Percentiles rank a stretch among this genome's conserved stretches.
These are phyloP conservation scores for Inonotus obliquus DNA, from an alignment of 1,284 basidiomycete genomes.

Conservation along the genomic window DNA sequence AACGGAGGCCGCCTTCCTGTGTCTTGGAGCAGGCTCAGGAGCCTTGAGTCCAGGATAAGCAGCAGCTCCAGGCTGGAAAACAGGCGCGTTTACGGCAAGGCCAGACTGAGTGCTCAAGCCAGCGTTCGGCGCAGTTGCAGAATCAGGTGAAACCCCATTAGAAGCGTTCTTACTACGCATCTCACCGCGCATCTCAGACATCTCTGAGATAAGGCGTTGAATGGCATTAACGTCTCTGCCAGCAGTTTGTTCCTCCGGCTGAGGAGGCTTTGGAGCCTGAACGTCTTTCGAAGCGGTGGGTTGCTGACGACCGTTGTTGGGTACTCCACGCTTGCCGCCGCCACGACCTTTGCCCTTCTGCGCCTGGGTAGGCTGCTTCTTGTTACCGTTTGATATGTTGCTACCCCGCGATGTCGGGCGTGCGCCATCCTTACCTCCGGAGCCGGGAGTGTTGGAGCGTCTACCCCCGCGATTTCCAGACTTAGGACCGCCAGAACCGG, in stretches of 20 bases:
- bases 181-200: conserved; percentile 28
- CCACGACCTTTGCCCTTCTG: conserved; percentile 30
- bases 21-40: conserved; percentile 40
- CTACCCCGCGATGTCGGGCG: conserved; percentile 17
- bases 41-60: conserved; percentile 45
- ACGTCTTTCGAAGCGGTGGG: conserved; percentile 11
- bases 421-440: conserved; percentile 5
- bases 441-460: conserved; percentile 9
- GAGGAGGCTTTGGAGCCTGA: conserved; percentile 27
- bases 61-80: conserved; percentile 64
- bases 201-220: conserved; percentile 77
- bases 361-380: not conserved
- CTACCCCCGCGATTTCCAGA: conserved; percentile 14
- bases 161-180: conserved; percentile 50
- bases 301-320: conserved; percentile 35
- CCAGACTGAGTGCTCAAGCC: conserved; percentile 43
- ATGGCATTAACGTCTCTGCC: conserved; percentile 75
- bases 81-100: conserved; percentile 59
- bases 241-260: conserved; percentile 46
- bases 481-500: conserved; percentile 2
- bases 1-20: conserved; percentile 75
- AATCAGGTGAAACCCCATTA: conserved; percentile 36
- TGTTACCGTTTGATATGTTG: conserved; percentile 11
- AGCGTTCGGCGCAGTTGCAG: conserved; percentile 34
- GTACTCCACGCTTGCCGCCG: conserved; percentile 34